phyloP scores from a whole-genome alignment of 2,329 filamentous ascomycete species.

The Pyricularia sp. region DNA sequence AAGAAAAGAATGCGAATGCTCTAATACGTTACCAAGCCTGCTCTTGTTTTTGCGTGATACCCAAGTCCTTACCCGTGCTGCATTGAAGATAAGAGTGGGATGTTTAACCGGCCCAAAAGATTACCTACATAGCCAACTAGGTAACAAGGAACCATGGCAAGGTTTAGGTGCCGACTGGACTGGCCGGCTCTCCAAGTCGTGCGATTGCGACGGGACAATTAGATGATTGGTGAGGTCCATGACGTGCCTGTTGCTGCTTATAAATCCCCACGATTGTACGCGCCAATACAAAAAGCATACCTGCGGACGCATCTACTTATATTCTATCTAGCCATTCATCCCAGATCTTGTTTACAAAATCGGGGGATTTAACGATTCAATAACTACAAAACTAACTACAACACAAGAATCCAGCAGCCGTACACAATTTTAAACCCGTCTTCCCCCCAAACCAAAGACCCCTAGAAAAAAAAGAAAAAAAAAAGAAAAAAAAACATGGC shows the following conservation, averaged over 20 bases:
- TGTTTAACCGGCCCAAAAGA: neutral
- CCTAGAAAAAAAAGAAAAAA: too few species aligned
- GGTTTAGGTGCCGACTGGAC: neutral
- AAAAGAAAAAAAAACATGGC: constrained; percentile 10
- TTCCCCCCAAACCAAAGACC: too few species aligned
- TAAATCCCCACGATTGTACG: neutral
- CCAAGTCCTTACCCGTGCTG: neutral
- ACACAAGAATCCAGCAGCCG: neutral
- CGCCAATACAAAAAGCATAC: neutral
- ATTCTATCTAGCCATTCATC: neutral
- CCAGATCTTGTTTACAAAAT: neutral
- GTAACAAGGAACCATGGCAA: neutral
- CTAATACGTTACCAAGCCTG: neutral
- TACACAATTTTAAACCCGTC: too few species aligned
- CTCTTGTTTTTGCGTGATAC: neutral
- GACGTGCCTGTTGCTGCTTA: neutral
- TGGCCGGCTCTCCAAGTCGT: neutral
- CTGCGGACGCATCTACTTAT: neutral
- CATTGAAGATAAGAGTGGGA: neutral
- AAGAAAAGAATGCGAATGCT: neutral
- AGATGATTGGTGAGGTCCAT: neutral
- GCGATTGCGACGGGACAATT: neutral
- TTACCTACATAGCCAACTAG: neutral
- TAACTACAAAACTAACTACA: neutral
- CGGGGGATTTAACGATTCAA: neutral